Evolutionary conservation across 1,139 yeast genomes (phyloP).

Genomic region (Debaryomyces fabryi): DNA sequence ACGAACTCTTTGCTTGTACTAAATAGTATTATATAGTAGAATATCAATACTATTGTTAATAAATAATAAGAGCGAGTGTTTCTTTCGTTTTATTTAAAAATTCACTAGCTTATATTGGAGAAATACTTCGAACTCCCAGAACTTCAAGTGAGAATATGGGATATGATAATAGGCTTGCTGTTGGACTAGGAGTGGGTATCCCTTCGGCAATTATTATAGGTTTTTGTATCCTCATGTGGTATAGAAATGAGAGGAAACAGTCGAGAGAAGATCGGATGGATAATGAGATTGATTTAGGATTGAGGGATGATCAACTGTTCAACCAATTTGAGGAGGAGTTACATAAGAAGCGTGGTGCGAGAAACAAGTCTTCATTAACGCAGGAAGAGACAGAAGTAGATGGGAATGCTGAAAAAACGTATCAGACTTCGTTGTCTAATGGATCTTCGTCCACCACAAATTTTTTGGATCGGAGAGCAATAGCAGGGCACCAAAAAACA

Average conservation of each 20-base stretch:
- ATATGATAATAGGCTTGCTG: conserved; percentile 30
- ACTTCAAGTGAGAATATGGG: conserved; percentile 19
- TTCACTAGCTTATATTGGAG: background rate
- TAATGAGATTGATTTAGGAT: conserved; percentile 38
- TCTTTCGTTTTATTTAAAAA: background rate
- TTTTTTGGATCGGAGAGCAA: conserved; percentile 4
- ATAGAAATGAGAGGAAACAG: conserved; percentile 36
- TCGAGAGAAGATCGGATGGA: conserved; percentile 34
- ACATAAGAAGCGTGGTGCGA: conserved; percentile 25
- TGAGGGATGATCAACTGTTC: conserved; percentile 43
- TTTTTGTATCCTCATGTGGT: conserved; percentile 27
- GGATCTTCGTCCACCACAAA: conserved; percentile 13
- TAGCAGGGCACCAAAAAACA: conserved; percentile 18
- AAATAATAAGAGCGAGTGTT: background rate
- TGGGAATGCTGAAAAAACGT: conserved; percentile 9
- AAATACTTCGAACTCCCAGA: background rate
- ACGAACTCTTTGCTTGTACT: conserved; percentile 1
- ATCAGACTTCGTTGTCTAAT: conserved; percentile 12
- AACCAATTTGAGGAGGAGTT: conserved; percentile 42
- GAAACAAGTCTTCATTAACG: conserved; percentile 7
- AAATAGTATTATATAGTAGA: background rate
- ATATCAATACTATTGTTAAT: background rate
- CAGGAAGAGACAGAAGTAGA: conserved; percentile 9
- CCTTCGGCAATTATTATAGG: conserved; percentile 37
- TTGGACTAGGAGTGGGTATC: conserved; percentile 48